phyloP scores from a whole-genome alignment of 257 asterid genomes.

The Cruciata laevipes region DNA sequence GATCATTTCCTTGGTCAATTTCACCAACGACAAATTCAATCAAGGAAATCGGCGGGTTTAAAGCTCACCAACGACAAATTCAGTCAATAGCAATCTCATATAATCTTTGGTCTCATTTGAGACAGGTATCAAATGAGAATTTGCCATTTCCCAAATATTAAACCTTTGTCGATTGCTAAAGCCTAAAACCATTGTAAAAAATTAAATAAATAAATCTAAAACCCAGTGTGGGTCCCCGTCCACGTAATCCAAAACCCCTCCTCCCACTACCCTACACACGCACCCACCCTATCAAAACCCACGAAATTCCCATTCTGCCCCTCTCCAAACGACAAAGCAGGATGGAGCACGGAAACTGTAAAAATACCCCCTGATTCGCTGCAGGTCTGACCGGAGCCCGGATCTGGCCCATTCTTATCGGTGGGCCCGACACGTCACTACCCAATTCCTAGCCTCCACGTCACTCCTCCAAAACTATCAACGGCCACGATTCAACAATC shows the following conservation, averaged over 20 bases:
- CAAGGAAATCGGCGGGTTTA: too few relatives aligned
- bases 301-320: neutral
- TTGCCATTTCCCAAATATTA: too few relatives aligned
- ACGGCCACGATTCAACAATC: slow-evolving; percentile 24
- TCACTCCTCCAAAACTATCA: slow-evolving; percentile 5
- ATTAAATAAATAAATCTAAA: too few relatives aligned
- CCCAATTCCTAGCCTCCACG: slow-evolving; percentile 51
- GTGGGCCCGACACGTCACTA: slow-evolving; percentile 34
- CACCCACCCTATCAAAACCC: slow-evolving; percentile 15
- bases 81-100: too few relatives aligned
- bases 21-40: too few relatives aligned
- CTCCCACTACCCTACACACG: neutral
- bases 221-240: neutral
- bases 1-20: too few relatives aligned
- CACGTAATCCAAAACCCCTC: neutral
- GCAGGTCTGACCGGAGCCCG: slow-evolving; percentile 10
- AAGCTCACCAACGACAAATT: too few relatives aligned
- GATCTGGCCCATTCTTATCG: neutral
- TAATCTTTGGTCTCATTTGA: too few relatives aligned
- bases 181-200: too few relatives aligned
- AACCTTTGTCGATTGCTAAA: too few relatives aligned
- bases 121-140: too few relatives aligned
- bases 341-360: slow-evolving; percentile 15
- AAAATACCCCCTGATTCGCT: slow-evolving; percentile 24
- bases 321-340: neutral